phyloP scores from a whole-genome alignment of 805 yeast species.

The Pichia cabralensis region DNA sequence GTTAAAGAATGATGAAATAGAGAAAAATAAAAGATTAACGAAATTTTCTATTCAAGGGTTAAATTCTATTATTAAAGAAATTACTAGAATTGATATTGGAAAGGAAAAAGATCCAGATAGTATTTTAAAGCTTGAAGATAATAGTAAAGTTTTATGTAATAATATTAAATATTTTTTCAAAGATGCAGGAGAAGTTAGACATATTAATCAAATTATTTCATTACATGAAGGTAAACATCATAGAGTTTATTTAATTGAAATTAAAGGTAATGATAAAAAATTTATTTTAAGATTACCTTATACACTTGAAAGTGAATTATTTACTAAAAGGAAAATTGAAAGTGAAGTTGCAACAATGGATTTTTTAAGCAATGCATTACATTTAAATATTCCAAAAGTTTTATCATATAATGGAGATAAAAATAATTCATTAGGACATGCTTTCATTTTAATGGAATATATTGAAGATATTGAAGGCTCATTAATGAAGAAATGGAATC shows the following conservation, averaged over 20 bases:
- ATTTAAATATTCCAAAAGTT: conserved; percentile 64
- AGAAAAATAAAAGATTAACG: conserved; percentile 70
- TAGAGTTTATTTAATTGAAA: conserved; percentile 64
- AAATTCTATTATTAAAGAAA: conserved; percentile 23
- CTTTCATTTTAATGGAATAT: conserved; percentile 74
- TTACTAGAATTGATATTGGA: conserved; percentile 3
- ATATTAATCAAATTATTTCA: conserved; percentile 65
- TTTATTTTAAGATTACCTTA: conserved; percentile 84
- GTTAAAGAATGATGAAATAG: conserved; percentile 68
- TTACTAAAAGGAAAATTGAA: conserved; percentile 58
- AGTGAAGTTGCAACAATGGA: conserved; percentile 94
- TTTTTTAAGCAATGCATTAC: conserved; percentile 56
- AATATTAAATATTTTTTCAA: conserved; percentile 15
- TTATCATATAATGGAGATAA: conserved; percentile 53
- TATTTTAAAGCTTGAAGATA: conserved; percentile 23
- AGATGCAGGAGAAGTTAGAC: conserved; percentile 11
- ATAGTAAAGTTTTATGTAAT: conserved; percentile 13
- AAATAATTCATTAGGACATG: conserved; percentile 56
- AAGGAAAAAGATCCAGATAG: conserved; percentile 30
- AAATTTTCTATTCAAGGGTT: conserved; percentile 75
- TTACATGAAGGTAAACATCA: conserved; percentile 94
- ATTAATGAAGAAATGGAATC: conserved; percentile 87
- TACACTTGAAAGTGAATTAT: conserved; percentile 53
- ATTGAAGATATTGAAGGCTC: conserved; percentile 55
- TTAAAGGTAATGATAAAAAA: conserved; percentile 29